Evolutionary conservation across 805 yeast genomes (phyloP).

Genomic region (Yamadazyma takamatsuzukensis): DNA sequence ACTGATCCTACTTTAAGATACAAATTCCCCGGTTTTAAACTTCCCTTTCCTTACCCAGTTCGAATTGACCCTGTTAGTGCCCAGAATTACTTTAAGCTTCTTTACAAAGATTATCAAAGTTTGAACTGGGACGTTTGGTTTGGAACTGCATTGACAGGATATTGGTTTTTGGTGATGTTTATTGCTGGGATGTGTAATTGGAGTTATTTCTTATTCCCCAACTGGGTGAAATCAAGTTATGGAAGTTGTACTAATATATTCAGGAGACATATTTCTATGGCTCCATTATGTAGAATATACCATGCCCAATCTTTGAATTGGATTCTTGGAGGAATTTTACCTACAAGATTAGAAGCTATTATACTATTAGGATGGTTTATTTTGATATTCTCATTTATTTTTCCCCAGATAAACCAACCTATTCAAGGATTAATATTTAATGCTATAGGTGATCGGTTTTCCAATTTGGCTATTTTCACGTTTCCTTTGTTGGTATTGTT

Average conservation of each 20-base stretch:
- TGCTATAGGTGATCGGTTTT: constrained; percentile 41
- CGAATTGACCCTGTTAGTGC: no score
- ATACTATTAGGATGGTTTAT: constrained; percentile 18
- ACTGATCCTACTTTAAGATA: not conserved
- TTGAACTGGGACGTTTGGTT: no score
- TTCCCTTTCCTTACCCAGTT: not conserved
- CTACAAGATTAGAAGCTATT: constrained; percentile 31
- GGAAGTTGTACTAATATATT: constrained; percentile 20
- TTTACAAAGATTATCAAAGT: constrained; percentile 1
- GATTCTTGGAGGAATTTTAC: constrained; percentile 22
- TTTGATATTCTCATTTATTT: constrained; percentile 24
- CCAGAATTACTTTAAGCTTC: not conserved
- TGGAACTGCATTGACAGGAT: constrained; percentile 41
- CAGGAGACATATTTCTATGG: constrained; percentile 21
- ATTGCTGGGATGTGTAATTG: constrained; percentile 40
- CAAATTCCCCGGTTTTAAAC: not conserved
- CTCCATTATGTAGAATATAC: no score
- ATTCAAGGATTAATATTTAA: constrained; percentile 36
- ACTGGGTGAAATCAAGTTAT: constrained; percentile 21
- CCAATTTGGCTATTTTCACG: constrained; percentile 21
- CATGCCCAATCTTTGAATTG: no score
- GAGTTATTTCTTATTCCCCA: constrained; percentile 35
- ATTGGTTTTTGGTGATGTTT: constrained; percentile 44
- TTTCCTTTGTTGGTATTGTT: constrained; percentile 35
- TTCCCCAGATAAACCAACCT: constrained; percentile 26